phyloP scores from a whole-genome alignment of 2,329 filamentous ascomycete species.

The Colletotrichum tropicale region DNA sequence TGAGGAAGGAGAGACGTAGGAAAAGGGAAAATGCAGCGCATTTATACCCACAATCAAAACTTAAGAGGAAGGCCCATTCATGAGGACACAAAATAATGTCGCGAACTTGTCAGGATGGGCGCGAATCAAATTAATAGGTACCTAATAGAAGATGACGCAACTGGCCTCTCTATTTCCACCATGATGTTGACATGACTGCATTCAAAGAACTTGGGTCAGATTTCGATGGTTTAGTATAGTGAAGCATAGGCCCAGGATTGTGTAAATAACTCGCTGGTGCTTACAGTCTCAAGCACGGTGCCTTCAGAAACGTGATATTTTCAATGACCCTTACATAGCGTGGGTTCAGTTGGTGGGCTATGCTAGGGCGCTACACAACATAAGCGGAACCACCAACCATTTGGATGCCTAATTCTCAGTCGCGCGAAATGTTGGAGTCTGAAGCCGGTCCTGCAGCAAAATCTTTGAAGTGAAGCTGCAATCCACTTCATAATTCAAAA shows the following conservation, averaged over 20 bases:
- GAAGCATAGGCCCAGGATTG: not conserved
- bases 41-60: not conserved
- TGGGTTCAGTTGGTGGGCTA: not conserved
- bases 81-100: not conserved
- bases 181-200: not conserved
- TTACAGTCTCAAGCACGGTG: not conserved
- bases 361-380: not conserved
- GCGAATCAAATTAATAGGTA: not conserved
- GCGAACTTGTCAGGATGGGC: not conserved
- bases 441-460: not conserved
- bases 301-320: not conserved
- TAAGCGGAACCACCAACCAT: not conserved
- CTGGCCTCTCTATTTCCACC: not conserved
- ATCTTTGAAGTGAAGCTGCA: rapidly evolving
- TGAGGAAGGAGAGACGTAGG: not conserved
- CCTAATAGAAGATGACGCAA: not conserved
- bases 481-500: rapidly evolving
- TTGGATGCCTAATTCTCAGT: not conserved
- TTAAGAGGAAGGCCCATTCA: rapidly evolving
- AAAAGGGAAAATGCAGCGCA: not conserved
- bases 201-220: not conserved
- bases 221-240: rapidly evolving
- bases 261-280: not conserved
- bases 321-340: not conserved
- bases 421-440: not conserved